Base-by-base conservation (phyloP, 1,139 yeast species). In the Scheffersomyces parashehatae region DNA sequence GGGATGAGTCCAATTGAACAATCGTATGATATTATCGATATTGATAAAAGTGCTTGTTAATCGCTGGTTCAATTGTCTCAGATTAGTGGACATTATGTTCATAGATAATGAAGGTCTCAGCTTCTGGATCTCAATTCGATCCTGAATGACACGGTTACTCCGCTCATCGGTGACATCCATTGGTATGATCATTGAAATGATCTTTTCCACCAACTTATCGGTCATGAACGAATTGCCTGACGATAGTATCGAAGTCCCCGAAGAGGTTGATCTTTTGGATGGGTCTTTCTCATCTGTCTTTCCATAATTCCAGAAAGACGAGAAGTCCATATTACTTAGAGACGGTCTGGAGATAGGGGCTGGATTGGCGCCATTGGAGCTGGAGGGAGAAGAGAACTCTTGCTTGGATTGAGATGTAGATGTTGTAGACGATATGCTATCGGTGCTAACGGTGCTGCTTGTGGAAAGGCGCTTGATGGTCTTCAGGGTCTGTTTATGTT, bases 161-260 rank as follows among this genome's bases (percentile, higher is more conserved):
- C 65, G 69, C 26, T 67, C 67, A 34, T 66, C 71, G 40, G 71
- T 70, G 3, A 81, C 69, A 11, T 84, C 73, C 4, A 85, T 75
- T 0, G 95, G 95, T 30, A 88, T 67, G 4, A 90, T 83, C 82
- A 87, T 81, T 28, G 80, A 70, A 3, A 88, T 69, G 34, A 87
- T 68, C 54, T 81, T 78, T 55, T 88, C 96, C 53, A 88, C 75
- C 41, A 88, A 63, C 47, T 82, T 83, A 54, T 88, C 96, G 0
- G 87, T 76, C 60, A 82, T 62, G 46, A 77, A 67, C 35, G 68
- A 66, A 14, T 50, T 51, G 16, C 31, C 28, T 14, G 35, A n/a
- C 2, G 20, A 2, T 10, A 14, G 15, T 11, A 11, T 14, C 14
- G 35, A 31, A 20, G 35, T 5, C 7, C 37, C 37, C 3, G 46